Evolutionary conservation across 371 early-diverging fungal species (phyloP).

Genomic region (Apophysomyces variabilis): DNA sequence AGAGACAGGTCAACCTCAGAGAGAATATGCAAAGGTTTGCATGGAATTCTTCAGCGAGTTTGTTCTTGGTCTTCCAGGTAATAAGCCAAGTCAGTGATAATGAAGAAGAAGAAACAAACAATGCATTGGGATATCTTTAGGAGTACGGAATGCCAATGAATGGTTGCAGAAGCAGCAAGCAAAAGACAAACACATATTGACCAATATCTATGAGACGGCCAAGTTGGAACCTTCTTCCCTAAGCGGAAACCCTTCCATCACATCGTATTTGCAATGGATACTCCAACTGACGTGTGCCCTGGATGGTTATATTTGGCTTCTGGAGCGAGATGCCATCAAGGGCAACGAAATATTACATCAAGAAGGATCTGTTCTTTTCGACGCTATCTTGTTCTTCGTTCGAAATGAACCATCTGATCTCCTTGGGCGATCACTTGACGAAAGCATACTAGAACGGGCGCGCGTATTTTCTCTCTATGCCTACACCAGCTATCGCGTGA

Average conservation of each 20-base stretch:
- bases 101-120: neutral
- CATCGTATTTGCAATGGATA: slow-evolving; percentile 29
- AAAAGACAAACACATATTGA: slow-evolving; percentile 14
- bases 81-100: neutral
- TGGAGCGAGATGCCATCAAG: slow-evolving; percentile 32
- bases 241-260: neutral
- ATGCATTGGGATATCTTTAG: neutral
- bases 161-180: slow-evolving; percentile 32
- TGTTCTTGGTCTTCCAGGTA: slow-evolving; percentile 29
- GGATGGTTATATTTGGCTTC: slow-evolving; percentile 48
- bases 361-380: slow-evolving; percentile 19
- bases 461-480: slow-evolving; percentile 24
- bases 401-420: slow-evolving; percentile 15
- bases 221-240: slow-evolving; percentile 16
- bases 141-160: slow-evolving; percentile 16
- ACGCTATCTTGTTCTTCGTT: slow-evolving; percentile 21
- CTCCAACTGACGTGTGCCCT: slow-evolving; percentile 30
- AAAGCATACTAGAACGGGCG: slow-evolving; percentile 19
- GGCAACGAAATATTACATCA: slow-evolving; percentile 9
- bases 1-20: slow-evolving; percentile 56
- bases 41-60: slow-evolving; percentile 52
- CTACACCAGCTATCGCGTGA: slow-evolving; percentile 23
- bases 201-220: slow-evolving; percentile 23
- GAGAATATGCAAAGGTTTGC: slow-evolving; percentile 67
- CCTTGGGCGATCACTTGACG: slow-evolving; percentile 8